Conservation (phyloP, 1,139 yeast species). For the Nakaseomyces glabratus region DNA sequence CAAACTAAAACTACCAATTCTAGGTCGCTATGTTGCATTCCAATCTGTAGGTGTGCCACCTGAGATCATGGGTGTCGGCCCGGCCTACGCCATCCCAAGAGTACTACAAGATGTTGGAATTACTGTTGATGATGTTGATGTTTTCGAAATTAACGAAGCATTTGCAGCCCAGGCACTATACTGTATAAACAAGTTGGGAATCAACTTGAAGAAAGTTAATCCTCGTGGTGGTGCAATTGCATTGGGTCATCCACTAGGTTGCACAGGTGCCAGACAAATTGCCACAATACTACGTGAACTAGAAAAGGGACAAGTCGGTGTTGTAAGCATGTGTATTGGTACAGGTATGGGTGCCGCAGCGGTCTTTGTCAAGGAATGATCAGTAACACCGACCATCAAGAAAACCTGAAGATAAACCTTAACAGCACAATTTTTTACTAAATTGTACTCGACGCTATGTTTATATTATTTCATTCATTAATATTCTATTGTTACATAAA, state of each 20-base stretch:
- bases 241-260: conserved; percentile 93
- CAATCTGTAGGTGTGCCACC: conserved; percentile 88
- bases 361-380: conserved; percentile 63
- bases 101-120: conserved; percentile 61
- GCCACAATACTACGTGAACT: conserved; percentile 81
- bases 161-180: conserved; percentile 90
- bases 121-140: conserved; percentile 53
- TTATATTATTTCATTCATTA: too few relatives aligned
- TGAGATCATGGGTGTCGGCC: conserved; percentile 95
- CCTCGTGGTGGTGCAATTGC: conserved; percentile 97
- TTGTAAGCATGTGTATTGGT: conserved; percentile 94
- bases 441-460: too few relatives aligned
- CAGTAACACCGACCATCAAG: too few relatives aligned
- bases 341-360: conserved; percentile 99
- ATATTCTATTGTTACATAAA: too few relatives aligned
- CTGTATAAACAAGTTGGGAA: conserved; percentile 56
- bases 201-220: conserved; percentile 68
- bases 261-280: conserved; percentile 92
- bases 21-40: conserved; percentile 72
- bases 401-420: too few relatives aligned
- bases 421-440: too few relatives aligned
- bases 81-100: conserved; percentile 85
- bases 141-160: conserved; percentile 90
- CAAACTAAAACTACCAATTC: conserved; percentile 52
- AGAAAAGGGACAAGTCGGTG: conserved; percentile 72